These are phyloP conservation scores for Candida coleopterorum DNA, from an alignment of 805 yeast species.

Conservation along the genomic window DNA sequence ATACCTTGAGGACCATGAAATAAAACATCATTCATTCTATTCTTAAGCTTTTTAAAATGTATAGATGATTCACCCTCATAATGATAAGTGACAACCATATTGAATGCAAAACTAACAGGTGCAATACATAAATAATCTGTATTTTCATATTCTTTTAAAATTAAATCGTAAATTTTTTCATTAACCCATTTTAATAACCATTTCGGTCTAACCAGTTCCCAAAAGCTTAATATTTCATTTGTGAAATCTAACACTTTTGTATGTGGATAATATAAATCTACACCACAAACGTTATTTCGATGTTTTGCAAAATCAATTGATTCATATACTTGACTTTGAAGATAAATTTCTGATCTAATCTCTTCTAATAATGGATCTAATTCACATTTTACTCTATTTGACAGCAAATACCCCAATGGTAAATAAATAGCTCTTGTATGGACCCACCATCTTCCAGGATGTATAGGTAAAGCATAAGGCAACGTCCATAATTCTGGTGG, in stretches of 20 bases:
- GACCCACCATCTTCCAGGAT: conserved; percentile 99
- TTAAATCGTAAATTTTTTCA: conserved; percentile 51
- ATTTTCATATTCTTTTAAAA: conserved; percentile 70
- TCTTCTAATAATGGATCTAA: conserved; percentile 59
- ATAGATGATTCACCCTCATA: conserved; percentile 70
- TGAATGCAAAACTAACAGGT: conserved; percentile 87
- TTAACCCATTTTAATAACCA: conserved; percentile 59
- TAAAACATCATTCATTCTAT: conserved; percentile 67
- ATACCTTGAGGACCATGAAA: conserved; percentile 89
- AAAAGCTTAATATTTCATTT: conserved; percentile 55
- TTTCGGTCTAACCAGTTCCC: conserved; percentile 71
- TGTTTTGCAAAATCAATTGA: conserved; percentile 62
- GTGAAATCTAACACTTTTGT: conserved; percentile 57
- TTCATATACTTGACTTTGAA: conserved; percentile 44
- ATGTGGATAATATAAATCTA: conserved; percentile 93
- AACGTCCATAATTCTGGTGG: conserved; percentile 92
- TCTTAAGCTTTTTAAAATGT: conserved; percentile 50
- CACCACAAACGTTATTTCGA: conserved; percentile 83
- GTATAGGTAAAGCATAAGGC: conserved; percentile 78
- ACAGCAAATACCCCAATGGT: conserved; percentile 77
- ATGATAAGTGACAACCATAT: conserved; percentile 61
- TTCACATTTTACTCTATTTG: conserved; percentile 50
- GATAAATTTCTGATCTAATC: conserved; percentile 76
- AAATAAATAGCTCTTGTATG: conserved; percentile 91
- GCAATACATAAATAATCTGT: conserved; percentile 85